phyloP scores from a whole-genome alignment of 2,329 filamentous ascomycete genomes.

The Macrophomina pseudophaseolina region DNA sequence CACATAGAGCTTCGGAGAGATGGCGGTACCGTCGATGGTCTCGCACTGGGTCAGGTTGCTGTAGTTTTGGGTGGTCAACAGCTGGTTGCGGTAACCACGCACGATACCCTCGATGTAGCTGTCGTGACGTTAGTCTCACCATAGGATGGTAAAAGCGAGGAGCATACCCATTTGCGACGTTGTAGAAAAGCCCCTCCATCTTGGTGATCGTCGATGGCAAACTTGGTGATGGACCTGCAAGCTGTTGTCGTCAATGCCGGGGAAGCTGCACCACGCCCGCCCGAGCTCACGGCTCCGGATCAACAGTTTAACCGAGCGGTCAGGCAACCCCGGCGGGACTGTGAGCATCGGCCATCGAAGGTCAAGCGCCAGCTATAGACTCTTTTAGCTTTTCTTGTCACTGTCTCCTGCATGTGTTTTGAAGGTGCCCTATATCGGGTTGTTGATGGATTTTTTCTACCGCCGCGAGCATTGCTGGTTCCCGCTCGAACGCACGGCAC shows the following conservation, averaged over 20 bases:
- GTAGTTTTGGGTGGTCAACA: constrained; percentile 90
- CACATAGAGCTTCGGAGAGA: constrained; percentile 10
- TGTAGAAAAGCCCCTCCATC: constrained; percentile 95
- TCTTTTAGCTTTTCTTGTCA: no score
- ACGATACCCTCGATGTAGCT: constrained; percentile 98
- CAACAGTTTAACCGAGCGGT: not conserved
- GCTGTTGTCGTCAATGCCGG: constrained; percentile 24
- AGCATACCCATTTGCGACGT: constrained; percentile 86
- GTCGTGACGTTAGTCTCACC: constrained; percentile 32
- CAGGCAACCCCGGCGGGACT: not conserved
- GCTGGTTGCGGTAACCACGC: constrained; percentile 91
- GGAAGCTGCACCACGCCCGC: constrained; percentile 15
- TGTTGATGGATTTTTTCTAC: no score
- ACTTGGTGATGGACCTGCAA: constrained; percentile 21
- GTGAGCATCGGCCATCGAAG: not conserved
- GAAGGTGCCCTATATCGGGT: no score
- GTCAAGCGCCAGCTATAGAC: constrained; percentile 1
- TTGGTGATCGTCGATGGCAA: constrained; percentile 30
- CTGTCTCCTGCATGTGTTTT: not conserved
- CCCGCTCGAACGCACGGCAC: no score
- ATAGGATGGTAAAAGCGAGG: not conserved
- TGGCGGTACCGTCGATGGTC: constrained; percentile 81
- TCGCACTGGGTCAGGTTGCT: constrained; percentile 97
- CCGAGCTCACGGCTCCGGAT: constrained; percentile 8
- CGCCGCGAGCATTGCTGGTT: no score